Evolutionary conservation across 2,329 filamentous ascomycete genomes (phyloP), one percentile per base, ranked within the genome.

Genomic region (Botrytis galanthina): DNA sequence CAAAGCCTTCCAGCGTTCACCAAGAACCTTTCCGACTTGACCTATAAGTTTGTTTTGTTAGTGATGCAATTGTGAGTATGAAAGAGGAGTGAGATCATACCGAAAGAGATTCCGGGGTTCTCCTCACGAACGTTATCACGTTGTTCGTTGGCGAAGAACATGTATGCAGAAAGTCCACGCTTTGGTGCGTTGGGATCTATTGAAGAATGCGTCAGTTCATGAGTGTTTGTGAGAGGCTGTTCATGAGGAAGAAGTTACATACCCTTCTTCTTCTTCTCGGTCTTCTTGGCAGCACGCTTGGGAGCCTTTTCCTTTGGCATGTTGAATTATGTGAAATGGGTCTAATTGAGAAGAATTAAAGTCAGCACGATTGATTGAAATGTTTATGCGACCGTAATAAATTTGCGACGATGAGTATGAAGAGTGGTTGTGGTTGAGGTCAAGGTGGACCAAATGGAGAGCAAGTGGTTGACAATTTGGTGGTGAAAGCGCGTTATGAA

Each of bases 131-230:
- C 96, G 84, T 96, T 97, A 83, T 98, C 95, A 80, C 96, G 95
- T 87, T 98, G 94, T 86, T 98, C 96, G 83, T 98, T 98, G 90
- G 96, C 96, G 84, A 98, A 99, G 92, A 98, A 98, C 96, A 99
- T 99, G 91, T 99, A 99, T 77, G 96, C 96, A 71, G 96, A 98
- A 69, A 99, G 93, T 87, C 95, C 96, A 85, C 96, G 94, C 94
- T 98, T 99, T 84, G 96, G 96, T 75, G 95, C 95, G 86, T 98
- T 98, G 82, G 89, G 80, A 87, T 92, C 94, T 96, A 97, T 32
- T 0, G 37, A 32, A 29, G 60, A 37, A 32, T 4, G 20, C 44
- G 42, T 64, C n/a, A 42, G 74, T 76, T 68, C 77, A 75, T 39
- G 73, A 54, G 26, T 61, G 71, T 60, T 70, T 72, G 70, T 75